These are phyloP conservation scores for Hyaloperonospora arabidopsidis DNA, from an alignment of 352 stramenopile genomes.

Conservation along the genomic window DNA sequence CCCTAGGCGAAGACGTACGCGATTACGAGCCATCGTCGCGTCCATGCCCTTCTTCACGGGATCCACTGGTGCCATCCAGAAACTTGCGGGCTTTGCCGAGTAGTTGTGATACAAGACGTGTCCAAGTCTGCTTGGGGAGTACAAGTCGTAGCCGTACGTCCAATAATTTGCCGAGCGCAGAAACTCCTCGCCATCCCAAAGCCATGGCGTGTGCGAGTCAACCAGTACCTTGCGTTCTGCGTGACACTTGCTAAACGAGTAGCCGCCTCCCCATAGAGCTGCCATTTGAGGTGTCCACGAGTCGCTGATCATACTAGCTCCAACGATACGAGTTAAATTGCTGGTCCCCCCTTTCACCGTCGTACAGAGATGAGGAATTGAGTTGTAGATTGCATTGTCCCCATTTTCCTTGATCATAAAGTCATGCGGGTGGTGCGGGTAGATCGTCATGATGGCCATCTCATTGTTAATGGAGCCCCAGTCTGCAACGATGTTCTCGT, in stretches of 20 bases:
- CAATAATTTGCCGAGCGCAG: constrained; percentile 46
- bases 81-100: constrained; percentile 48
- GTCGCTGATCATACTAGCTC: constrained; percentile 59
- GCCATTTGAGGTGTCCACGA: constrained; percentile 58
- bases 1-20: constrained; percentile 38
- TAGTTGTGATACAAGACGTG: constrained; percentile 67
- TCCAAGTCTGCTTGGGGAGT: constrained; percentile 41
- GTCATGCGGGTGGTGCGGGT: constrained; percentile 67
- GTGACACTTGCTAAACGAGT: constrained; percentile 76
- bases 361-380: constrained; percentile 61
- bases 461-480: constrained; percentile 68
- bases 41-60: constrained; percentile 30
- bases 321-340: constrained; percentile 49
- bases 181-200: constrained; percentile 65
- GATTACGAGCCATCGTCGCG: constrained; percentile 38
- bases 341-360: constrained; percentile 41
- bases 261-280: constrained; percentile 61
- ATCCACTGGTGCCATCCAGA: constrained; percentile 38
- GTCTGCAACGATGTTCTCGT: constrained; percentile 53
- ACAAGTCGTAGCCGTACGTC: constrained; percentile 64
- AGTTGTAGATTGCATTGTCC: constrained; percentile 56
- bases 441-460: constrained; percentile 70
- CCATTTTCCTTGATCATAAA: constrained; percentile 57
- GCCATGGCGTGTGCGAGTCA: constrained; percentile 67
- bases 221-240: constrained; percentile 53